Conservation (phyloP, 2,329 filamentous ascomycete species). For the Fusarium sp. region DNA sequence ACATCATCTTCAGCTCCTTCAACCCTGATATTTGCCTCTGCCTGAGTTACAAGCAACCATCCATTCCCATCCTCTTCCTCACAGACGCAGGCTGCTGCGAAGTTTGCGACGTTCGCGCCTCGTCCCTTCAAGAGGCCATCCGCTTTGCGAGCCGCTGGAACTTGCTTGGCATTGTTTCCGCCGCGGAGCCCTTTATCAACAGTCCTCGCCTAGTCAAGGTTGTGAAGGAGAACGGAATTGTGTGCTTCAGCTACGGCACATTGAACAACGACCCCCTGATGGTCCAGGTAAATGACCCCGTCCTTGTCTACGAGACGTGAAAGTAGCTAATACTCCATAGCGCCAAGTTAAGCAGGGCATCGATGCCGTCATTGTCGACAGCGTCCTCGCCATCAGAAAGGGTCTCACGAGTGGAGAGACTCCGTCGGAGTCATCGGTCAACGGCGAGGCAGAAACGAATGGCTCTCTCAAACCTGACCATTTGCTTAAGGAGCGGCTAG, state of each 20-base stretch:
- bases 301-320: neutral
- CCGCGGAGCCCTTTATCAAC: constrained; percentile 89
- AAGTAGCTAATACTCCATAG: constrained; percentile 56
- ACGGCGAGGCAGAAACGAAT: constrained; percentile 26
- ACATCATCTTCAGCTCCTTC: constrained; percentile 97
- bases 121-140: constrained; percentile 93
- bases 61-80: constrained; percentile 94
- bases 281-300: constrained; percentile 75
- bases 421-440: constrained; percentile 20
- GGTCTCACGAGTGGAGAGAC: constrained; percentile 72
- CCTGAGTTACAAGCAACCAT: constrained; percentile 96
- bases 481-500: constrained; percentile 37
- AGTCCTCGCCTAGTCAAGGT: constrained; percentile 90
- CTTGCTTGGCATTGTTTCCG: constrained; percentile 87
- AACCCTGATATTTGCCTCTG: constrained; percentile 97
- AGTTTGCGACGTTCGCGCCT: constrained; percentile 90
- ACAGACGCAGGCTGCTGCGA: constrained; percentile 86
- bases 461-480: constrained; percentile 29
- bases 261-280: constrained; percentile 89
- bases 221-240: constrained; percentile 92
- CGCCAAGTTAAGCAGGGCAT: constrained; percentile 95
- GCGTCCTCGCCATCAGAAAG: constrained; percentile 90
- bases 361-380: constrained; percentile 97
- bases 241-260: constrained; percentile 94
- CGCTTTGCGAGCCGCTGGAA: constrained; percentile 97